Evolutionary conservation across 805 yeast genomes (phyloP).

Genomic region (Myxozyma monticola): DNA sequence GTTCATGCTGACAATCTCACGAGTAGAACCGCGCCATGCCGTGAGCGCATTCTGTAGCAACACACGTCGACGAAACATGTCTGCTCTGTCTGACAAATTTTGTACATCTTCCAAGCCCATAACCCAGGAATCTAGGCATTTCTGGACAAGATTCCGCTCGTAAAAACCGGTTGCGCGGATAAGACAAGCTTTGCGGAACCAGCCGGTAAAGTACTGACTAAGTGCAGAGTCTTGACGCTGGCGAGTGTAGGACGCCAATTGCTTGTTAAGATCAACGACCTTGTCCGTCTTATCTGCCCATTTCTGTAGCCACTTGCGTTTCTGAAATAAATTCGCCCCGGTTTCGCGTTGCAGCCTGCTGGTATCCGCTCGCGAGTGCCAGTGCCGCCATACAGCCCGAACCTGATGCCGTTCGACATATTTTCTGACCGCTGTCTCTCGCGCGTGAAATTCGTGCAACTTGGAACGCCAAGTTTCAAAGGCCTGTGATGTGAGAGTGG

Average conservation of each 20-base stretch:
- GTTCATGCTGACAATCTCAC: not conserved
- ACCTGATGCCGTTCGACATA: not conserved
- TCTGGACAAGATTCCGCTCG: constrained; percentile 1
- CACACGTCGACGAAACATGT: not conserved
- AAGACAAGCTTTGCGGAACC: constrained; percentile 6
- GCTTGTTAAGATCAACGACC: not conserved
- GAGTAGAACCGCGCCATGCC: constrained; percentile 1
- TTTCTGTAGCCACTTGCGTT: not conserved
- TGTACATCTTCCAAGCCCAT: not conserved
- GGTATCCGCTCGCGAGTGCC: too few species aligned
- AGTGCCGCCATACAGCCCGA: not conserved
- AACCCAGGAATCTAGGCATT: constrained; percentile 10
- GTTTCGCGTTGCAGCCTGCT: not conserved
- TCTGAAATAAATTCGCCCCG: not conserved
- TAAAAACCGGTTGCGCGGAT: constrained; percentile 3
- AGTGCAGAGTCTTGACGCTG: not conserved
- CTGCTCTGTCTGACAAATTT: constrained; percentile 8
- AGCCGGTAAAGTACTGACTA: not conserved
- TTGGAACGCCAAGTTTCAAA: constrained; percentile 19
- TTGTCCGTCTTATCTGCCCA: not conserved
- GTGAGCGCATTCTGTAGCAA: not conserved
- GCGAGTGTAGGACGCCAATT: not conserved
- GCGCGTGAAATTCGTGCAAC: not conserved
- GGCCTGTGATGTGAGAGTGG: constrained; percentile 13
- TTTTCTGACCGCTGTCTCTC: not conserved